Evolutionary conservation across 1,139 yeast species (phyloP).

Genomic region (Nakaseomyces sp.): DNA sequence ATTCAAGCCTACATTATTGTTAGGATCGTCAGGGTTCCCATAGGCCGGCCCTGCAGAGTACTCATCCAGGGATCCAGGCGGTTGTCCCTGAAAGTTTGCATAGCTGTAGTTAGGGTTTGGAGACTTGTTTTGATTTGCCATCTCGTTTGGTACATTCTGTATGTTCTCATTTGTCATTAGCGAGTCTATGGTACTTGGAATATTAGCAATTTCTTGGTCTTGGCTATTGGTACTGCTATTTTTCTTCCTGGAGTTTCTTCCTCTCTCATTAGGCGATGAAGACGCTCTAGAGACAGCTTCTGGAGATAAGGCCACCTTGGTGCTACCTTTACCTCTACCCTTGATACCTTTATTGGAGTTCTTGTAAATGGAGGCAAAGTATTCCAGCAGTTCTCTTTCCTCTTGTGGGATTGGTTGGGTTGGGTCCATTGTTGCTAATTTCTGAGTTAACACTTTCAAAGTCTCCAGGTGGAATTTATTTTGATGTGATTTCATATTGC

Average conservation of each 20-base stretch:
- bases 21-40: not conserved
- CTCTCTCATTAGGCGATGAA: not conserved
- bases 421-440: conserved; percentile 50
- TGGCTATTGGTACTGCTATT: not conserved
- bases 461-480: conserved; percentile 76
- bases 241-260: conserved; percentile 3
- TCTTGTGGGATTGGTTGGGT: conserved; percentile 43
- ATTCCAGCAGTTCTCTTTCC: conserved; percentile 61
- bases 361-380: conserved; percentile 74
- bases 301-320: conserved; percentile 2
- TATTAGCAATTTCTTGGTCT: conserved; percentile 3
- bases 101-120: conserved; percentile 4
- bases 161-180: conserved; percentile 3
- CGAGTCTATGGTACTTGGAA: conserved; percentile 4
- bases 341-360: conserved; percentile 85
- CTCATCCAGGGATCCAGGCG: conserved; percentile 1
- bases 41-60: not conserved
- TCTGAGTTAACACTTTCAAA: conserved; percentile 52
- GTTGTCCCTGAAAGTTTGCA: conserved; percentile 1
- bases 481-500: conserved; percentile 89
- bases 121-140: not conserved
- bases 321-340: conserved; percentile 62
- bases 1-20: not conserved
- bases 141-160: not conserved
- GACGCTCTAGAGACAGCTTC: conserved; percentile 5